A percentile compares a stretch with the other conserved stretches of the same genome.
phyloP scores from a whole-genome alignment of 768 basidiomycete species.

The Albatrellus ellisii region DNA sequence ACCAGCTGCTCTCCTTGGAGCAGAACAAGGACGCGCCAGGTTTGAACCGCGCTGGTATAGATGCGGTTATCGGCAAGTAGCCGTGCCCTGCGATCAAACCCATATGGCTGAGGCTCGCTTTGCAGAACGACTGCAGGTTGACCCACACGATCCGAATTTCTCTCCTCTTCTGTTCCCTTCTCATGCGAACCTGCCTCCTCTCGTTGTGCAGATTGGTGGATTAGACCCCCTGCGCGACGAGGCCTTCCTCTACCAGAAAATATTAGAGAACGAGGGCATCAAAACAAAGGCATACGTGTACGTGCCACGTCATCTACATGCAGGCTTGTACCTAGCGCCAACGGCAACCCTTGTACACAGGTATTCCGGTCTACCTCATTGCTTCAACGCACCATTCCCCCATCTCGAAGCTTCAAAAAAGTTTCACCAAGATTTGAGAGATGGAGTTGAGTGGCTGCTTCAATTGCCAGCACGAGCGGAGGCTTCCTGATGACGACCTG shows the following conservation, averaged over 20 bases:
- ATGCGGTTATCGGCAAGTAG: not conserved
- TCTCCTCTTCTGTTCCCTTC: slow-evolving; percentile 2
- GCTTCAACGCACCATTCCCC: not conserved
- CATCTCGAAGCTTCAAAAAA: slow-evolving; percentile 1
- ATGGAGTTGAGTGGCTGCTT: slow-evolving; percentile 1
- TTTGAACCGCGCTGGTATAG: not conserved
- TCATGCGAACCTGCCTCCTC: slow-evolving; percentile 1
- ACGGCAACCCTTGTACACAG: not conserved
- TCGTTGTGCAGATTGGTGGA: not conserved
- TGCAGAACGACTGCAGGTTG: not conserved
- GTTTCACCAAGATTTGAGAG: not conserved
- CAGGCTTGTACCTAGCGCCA: not conserved
- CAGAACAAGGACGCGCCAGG: slow-evolving; percentile 1
- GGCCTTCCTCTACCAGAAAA: slow-evolving; percentile 1
- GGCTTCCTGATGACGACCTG: no score
- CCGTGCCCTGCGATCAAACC: not conserved
- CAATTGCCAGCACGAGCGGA: not conserved
- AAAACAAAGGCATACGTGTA: slow-evolving; percentile 1
- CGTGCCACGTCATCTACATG: not conserved
- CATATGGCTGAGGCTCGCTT: not conserved
- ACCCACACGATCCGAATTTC: not conserved
- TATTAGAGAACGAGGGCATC: not conserved
- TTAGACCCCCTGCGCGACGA: slow-evolving; percentile 6
- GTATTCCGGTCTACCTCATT: slow-evolving; percentile 7
- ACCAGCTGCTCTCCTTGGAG: slow-evolving; percentile 2